Evolutionary conservation across 163 green algal species (phyloP).

Genomic region (Scenedesmus sp.): DNA sequence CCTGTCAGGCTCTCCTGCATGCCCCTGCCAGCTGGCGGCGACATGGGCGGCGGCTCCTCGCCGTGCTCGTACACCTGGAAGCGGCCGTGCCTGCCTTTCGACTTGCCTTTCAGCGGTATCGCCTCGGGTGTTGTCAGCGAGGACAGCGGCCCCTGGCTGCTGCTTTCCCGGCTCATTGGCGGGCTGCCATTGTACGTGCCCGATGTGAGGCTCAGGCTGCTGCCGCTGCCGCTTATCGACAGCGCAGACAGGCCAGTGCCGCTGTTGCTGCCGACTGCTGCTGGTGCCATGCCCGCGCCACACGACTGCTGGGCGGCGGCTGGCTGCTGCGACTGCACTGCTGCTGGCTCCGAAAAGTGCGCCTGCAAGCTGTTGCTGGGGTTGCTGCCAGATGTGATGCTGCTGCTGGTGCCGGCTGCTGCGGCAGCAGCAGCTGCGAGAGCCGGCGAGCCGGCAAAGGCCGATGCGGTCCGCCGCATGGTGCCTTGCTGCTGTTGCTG

Average conservation of each 20-base stretch:
- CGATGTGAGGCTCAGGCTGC: slow-evolving; percentile 29
- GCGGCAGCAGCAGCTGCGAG: slow-evolving; percentile 28
- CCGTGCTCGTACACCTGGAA: slow-evolving; percentile 79
- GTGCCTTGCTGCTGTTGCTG: not conserved
- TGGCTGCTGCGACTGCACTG: not conserved
- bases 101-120: slow-evolving; percentile 28
- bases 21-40: slow-evolving; percentile 51
- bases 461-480: slow-evolving; percentile 40
- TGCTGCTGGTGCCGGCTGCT: slow-evolving; percentile 18
- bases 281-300: not conserved
- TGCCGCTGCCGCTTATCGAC: slow-evolving; percentile 21
- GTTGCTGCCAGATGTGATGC: not conserved
- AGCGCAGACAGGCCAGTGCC: slow-evolving; percentile 23
- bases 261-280: slow-evolving; percentile 28
- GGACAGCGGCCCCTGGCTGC: slow-evolving; percentile 25
- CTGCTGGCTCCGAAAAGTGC: slow-evolving; percentile 25
- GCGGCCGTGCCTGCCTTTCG: slow-evolving; percentile 57
- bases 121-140: not conserved
- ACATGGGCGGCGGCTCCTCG: slow-evolving; percentile 71
- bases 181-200: slow-evolving; percentile 23
- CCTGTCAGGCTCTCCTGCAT: slow-evolving; percentile 8
- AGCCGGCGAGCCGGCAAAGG: slow-evolving; percentile 39
- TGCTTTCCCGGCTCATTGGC: slow-evolving; percentile 47
- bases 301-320: not conserved
- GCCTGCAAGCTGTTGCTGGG: not conserved